phyloP scores from a whole-genome alignment of 257 asterid species.

The Solanum appendiculatum region DNA sequence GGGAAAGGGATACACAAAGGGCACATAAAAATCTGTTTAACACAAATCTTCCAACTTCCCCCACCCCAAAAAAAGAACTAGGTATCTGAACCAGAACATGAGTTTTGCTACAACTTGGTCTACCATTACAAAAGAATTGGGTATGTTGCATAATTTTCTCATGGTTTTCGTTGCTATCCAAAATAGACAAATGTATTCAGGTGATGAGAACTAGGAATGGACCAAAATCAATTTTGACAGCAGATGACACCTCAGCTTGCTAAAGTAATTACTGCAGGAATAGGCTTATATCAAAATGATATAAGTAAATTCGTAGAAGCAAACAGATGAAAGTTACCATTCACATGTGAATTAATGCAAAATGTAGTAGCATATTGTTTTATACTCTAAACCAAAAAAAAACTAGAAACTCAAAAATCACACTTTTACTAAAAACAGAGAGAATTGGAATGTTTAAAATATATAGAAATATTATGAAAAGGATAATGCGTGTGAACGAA shows the following conservation, averaged over 20 bases:
- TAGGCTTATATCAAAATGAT: not conserved
- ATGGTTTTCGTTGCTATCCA: not conserved
- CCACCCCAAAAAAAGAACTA: not conserved
- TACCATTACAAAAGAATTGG: not conserved
- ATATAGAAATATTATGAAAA: too few species aligned
- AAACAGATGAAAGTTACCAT: not conserved
- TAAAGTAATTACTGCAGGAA: not conserved
- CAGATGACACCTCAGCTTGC: not conserved
- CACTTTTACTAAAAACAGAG: too few species aligned
- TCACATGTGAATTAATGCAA: not conserved
- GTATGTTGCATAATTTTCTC: not conserved
- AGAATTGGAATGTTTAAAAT: too few species aligned
- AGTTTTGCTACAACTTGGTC: not conserved
- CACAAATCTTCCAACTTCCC: not conserved
- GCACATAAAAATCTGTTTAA: not conserved
- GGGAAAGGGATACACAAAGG: not conserved
- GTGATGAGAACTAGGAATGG: not conserved
- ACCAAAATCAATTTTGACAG: not conserved
- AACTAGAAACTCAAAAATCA: not conserved
- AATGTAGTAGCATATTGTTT: not conserved
- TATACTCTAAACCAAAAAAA: not conserved
- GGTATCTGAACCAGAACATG: not conserved
- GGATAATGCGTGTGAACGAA: too few species aligned
- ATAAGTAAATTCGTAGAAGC: not conserved
- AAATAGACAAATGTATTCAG: not conserved